Conservation (phyloP, 2,329 filamentous ascomycete genomes). For the Colletotrichum sp. region DNA sequence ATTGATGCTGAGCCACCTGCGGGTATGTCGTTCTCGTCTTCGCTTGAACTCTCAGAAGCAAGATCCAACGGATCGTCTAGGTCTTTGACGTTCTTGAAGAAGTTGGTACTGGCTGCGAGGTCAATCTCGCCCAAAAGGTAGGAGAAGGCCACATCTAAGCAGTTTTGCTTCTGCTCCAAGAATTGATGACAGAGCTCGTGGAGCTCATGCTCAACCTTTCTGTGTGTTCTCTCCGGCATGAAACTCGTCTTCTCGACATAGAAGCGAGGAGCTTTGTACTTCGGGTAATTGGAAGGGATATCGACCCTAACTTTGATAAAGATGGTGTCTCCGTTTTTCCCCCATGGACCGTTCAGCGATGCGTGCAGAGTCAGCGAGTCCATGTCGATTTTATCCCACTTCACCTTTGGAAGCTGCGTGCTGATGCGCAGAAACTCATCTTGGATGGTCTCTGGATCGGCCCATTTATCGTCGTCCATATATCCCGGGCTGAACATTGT, state of each 20-base stretch:
- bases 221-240: slow-evolving; percentile 61
- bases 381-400: slow-evolving; percentile 69
- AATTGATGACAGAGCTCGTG: slow-evolving; percentile 62
- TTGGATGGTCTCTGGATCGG: slow-evolving; percentile 65
- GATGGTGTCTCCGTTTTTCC: slow-evolving; percentile 58
- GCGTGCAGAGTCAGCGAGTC: slow-evolving; percentile 62
- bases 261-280: slow-evolving; percentile 62
- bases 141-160: slow-evolving; percentile 65
- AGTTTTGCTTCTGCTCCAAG: slow-evolving; percentile 63
- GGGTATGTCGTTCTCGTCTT: slow-evolving; percentile 69
- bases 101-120: slow-evolving; percentile 63
- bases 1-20: slow-evolving; percentile 61
- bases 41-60: slow-evolving; percentile 82
- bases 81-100: slow-evolving; percentile 70
- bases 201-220: slow-evolving; percentile 59
- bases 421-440: slow-evolving; percentile 70
- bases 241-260: slow-evolving; percentile 66
- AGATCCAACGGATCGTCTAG: slow-evolving; percentile 62
- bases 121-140: slow-evolving; percentile 69
- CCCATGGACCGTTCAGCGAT: slow-evolving; percentile 71
- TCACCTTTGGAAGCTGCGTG: slow-evolving; percentile 66
- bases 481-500: slow-evolving; percentile 56
- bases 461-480: slow-evolving; percentile 62
- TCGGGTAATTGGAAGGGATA: slow-evolving; percentile 65
- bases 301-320: slow-evolving; percentile 67